Evolutionary conservation across 768 basidiomycete species (phyloP), one percentile per base, ranked within the genome.

Genomic region (Agaricus subrufescens): DNA sequence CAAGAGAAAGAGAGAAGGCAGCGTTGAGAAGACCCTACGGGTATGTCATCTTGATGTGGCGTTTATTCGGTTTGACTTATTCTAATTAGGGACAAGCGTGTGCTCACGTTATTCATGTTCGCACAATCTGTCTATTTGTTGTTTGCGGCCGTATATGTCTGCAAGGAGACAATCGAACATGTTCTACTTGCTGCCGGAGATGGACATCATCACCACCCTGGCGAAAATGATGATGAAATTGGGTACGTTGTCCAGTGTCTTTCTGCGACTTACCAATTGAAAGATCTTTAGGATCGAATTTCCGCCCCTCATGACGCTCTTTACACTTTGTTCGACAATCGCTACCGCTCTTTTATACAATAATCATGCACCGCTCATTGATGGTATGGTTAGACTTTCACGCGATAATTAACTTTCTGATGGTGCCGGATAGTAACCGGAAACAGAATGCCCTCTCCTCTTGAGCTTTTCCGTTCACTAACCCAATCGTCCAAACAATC

Each of bases 101-200:
- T 86, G 39, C 83, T 84, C 62, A 88, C 87, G 0, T 80, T 89
- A 3, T 66, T 85, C 53, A 74, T 91, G 68, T 99, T 98, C 63
- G 85, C 92, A 0, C 96, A 98, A 64, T 84, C 85, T 9, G 90
- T 99, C 11, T 98, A 97, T 70, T 76, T 99, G 54, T 85, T 96
- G 75, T 99, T 98, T 67, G 84, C 94, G 0, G 85, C 92, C 0
- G 88, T 98, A 2, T 99, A 98, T 72, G 89, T 98, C 15, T 94
- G 93, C 64, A 98, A 99, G 66, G 97, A 99, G 77, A 90, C 94
- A 0, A 78, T 98, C 3, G 96, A 99, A 71, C 94, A 96, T 71
- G 69, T 97, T 40, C 68, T 99, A 14, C 76, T 98, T 43, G 85
- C 85, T 46, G 80, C 82, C 2, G 75, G 75, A 4, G 71, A 66